Evolutionary conservation across 2,329 filamentous ascomycete species (phyloP).

Genomic region (Colletotrichum melonis): DNA sequence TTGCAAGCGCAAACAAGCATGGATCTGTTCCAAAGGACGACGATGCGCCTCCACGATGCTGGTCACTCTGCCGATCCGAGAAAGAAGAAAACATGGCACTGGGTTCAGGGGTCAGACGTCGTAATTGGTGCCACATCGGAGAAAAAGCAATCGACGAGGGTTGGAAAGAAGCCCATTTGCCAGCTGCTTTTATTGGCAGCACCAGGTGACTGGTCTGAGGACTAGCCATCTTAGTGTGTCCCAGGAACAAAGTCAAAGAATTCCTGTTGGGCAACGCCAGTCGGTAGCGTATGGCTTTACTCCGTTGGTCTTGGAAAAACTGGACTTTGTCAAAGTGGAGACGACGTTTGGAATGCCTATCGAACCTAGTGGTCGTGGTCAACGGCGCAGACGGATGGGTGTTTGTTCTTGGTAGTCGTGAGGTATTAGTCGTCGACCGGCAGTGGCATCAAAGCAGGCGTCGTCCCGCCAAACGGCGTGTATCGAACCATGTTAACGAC

Average conservation of each 20-base stretch:
- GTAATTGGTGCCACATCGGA: conserved; percentile 12
- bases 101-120: conserved; percentile 16
- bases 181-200: conserved; percentile 31
- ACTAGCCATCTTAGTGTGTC: conserved; percentile 16
- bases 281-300: conserved; percentile 7
- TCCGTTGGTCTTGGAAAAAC: background rate
- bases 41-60: conserved; percentile 7
- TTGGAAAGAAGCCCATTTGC: conserved; percentile 33
- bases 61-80: background rate
- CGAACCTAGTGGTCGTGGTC: background rate
- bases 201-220: conserved; percentile 13
- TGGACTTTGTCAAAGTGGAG: background rate
- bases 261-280: conserved; percentile 9
- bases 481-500: conserved; percentile 14
- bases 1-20: conserved; percentile 10
- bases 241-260: conserved; percentile 29
- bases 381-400: background rate
- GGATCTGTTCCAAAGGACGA: conserved; percentile 11
- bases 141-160: conserved; percentile 26
- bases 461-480: background rate
- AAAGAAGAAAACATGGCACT: conserved; percentile 1
- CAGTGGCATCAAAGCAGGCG: background rate
- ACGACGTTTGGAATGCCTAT: background rate
- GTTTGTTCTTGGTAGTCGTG: background rate
- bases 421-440: background rate